phyloP scores from a whole-genome alignment of 2,329 filamentous ascomycete species.

The Truncatella angustata region DNA sequence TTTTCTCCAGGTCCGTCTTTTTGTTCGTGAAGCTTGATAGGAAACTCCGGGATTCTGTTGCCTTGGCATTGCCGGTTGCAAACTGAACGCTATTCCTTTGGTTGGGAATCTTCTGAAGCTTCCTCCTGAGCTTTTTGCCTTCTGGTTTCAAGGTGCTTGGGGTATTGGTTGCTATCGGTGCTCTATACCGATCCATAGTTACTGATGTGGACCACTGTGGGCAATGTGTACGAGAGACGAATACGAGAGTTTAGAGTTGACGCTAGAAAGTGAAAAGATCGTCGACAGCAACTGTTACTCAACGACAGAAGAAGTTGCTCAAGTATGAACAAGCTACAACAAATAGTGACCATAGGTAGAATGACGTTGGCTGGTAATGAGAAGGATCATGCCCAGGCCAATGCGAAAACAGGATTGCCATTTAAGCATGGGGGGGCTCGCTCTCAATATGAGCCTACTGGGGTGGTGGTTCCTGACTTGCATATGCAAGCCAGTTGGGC shows the following conservation, averaged over 20 bases:
- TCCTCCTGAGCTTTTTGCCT: conserved; percentile 28
- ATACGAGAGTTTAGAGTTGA: too few relatives aligned
- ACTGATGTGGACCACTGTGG: too few relatives aligned
- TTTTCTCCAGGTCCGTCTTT: conserved; percentile 12
- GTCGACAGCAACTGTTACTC: too few relatives aligned
- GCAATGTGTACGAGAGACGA: too few relatives aligned
- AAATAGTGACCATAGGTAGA: too few relatives aligned
- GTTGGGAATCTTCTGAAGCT: conserved; percentile 27
- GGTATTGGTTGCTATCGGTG: not conserved
- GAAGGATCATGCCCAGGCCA: conserved; percentile 15
- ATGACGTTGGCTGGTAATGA: conserved; percentile 3
- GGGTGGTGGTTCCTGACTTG: conserved; percentile 14
- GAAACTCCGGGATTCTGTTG: not conserved
- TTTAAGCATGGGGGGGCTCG: conserved; percentile 10
- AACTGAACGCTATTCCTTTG: conserved; percentile 15
- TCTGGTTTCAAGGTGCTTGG: conserved; percentile 19
- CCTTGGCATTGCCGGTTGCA: conserved; percentile 12
- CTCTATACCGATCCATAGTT: conserved; percentile 5
- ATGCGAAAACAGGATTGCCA: conserved; percentile 30
- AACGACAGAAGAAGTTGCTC: too few relatives aligned
- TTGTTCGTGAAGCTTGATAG: conserved; percentile 9
- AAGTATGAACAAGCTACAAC: too few relatives aligned
- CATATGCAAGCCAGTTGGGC: conserved; percentile 13
- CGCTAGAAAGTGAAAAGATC: too few relatives aligned
- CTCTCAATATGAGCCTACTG: not conserved